Evolutionary conservation across 805 yeast species (phyloP).

Genomic region (Lachancea fermentati): DNA sequence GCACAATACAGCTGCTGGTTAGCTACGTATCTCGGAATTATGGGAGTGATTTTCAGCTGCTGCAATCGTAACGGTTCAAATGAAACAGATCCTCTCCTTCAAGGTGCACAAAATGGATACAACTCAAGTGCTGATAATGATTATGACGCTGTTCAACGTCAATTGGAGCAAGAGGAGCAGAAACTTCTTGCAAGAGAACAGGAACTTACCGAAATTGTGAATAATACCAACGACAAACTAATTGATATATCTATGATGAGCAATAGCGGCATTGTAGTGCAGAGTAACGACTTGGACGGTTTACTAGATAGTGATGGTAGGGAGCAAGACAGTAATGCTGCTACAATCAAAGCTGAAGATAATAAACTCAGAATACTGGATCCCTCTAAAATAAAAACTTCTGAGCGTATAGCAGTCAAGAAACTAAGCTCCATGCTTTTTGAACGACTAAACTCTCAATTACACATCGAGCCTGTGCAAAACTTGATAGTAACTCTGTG

Average conservation of each 20-base stretch:
- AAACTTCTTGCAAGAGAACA: constrained; percentile 23
- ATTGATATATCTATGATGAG: constrained; percentile 34
- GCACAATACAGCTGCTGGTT: not conserved
- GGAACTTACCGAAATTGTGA: constrained; percentile 28
- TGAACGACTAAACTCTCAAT: constrained; percentile 15
- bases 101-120: constrained; percentile 25
- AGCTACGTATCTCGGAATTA: constrained; percentile 4
- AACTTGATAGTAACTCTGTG: constrained; percentile 18
- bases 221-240: constrained; percentile 30
- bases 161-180: constrained; percentile 24
- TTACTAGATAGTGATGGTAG: not conserved
- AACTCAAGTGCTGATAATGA: constrained; percentile 14
- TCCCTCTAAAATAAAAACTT: constrained; percentile 1
- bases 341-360: not conserved
- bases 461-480: constrained; percentile 14
- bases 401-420: constrained; percentile 7
- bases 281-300: constrained; percentile 17
- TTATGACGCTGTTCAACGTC: constrained; percentile 17
- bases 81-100: constrained; percentile 26
- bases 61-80: constrained; percentile 18
- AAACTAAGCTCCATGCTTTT: constrained; percentile 13
- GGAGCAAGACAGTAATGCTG: not conserved
- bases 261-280: constrained; percentile 31
- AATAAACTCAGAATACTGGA: not conserved
- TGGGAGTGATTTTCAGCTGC: constrained; percentile 31